phyloP scores from a whole-genome alignment of 2,329 filamentous ascomycete species.

The Mollisiaceae sp. region DNA sequence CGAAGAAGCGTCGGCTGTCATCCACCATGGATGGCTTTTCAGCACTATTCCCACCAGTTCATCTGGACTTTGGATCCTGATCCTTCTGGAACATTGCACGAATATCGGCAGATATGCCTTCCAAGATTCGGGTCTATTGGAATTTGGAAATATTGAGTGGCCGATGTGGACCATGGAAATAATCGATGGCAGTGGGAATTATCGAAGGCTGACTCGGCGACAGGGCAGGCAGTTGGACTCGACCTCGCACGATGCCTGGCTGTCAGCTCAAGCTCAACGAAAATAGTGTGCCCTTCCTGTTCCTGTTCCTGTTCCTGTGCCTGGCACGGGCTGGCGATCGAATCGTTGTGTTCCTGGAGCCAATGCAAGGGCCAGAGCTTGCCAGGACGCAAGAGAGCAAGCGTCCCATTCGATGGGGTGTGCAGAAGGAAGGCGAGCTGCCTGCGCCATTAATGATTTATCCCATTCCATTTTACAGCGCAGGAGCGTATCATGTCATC shows the following conservation, averaged over 20 bases:
- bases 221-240: too few relatives aligned
- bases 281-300: background rate
- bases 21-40: background rate
- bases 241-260: background rate
- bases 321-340: slow-evolving; percentile 7
- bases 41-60: background rate
- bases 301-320: background rate
- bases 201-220: background rate
- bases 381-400: background rate
- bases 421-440: background rate
- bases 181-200: background rate
- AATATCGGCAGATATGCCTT: background rate
- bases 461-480: background rate
- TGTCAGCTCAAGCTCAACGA: background rate
- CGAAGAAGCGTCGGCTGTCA: background rate
- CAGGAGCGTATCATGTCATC: background rate
- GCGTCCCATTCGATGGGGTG: background rate
- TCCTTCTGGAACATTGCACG: background rate
- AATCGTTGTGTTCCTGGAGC: background rate
- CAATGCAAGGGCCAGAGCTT: slow-evolving; percentile 1
- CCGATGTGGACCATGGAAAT: background rate
- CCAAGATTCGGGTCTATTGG: background rate
- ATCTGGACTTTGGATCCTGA: background rate
- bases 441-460: slow-evolving; percentile 4
- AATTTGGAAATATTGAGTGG: background rate